Base-by-base conservation (phyloP, 163 green algal genomes). In the Prototheca wickerhamii region DNA sequence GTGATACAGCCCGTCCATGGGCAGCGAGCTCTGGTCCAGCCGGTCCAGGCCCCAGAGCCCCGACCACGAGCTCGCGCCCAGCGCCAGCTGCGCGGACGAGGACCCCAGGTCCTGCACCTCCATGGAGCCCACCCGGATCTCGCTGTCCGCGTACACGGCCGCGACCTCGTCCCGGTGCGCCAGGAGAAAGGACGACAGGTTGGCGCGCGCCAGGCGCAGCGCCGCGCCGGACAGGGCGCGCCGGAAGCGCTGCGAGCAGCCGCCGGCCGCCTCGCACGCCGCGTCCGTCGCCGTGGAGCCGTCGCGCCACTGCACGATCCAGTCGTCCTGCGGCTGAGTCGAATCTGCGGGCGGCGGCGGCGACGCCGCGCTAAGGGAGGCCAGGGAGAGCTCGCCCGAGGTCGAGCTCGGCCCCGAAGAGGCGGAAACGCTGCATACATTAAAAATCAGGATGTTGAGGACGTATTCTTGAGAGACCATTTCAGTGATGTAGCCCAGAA, bases 11-110 rank as follows among this genome's bases (percentile, higher is more conserved):
- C 54, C 52, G 3, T 75, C 65, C 46, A 81, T 63, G 20, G 74
- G 70, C 55, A 76, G 70, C 4, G 21, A 8, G 17, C 34, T 4
- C 63, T 77, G 70, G 49, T 77, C 74, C 4, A 76, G 28, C 3
- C 70, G 60, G 58, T 92, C 85, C 40, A 95, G 72, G n/a, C 75
- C 84, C 84, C 84, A 95, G 8, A 80, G 77, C 26, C 75, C 68
- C 4, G 81, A 69, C 58, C 58, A 18, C n/a, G 34, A 52, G 6
- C 6, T 50, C 17, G 56, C 35, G 26, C 40, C 34, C n/a, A n/a
- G 18, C 40, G 37, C 34, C 58, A 51, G 58, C 40, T 63, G 34
- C 21, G 8, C 25, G 10, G 37, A 8, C 4, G 5, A 17, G 33
- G 35, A 5, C 7, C 25, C 35, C 20, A 35, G 21, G 4, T 15